These are phyloP conservation scores for Phytophthora pisi DNA, from an alignment of 352 stramenopile genomes.

Conservation along the genomic window DNA sequence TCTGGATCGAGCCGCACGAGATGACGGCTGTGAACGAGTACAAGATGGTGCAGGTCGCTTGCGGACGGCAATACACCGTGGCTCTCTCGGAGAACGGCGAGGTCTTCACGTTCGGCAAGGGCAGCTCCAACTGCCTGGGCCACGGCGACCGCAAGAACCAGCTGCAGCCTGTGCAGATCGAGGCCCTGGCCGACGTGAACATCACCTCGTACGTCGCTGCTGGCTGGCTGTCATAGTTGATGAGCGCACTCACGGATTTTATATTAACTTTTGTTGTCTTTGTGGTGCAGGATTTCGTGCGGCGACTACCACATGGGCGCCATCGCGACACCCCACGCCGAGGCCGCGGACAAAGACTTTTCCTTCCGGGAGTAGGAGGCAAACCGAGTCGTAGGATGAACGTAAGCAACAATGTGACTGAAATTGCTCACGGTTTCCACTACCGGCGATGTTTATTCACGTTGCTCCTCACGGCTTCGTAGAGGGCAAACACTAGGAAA, in stretches of 20 bases:
- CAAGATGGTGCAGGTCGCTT: constrained; percentile 81
- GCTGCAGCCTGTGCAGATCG: constrained; percentile 85
- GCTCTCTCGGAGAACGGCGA: constrained; percentile 74
- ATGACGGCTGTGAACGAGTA: constrained; percentile 82
- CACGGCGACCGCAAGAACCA: constrained; percentile 90
- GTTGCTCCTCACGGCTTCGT: not conserved
- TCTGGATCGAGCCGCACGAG: constrained; percentile 93
- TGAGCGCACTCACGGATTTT: not conserved
- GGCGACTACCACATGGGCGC: constrained; percentile 89
- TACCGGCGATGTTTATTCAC: too few species aligned
- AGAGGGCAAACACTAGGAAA: not conserved
- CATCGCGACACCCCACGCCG: constrained; percentile 72
- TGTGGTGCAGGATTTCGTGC: constrained; percentile 64
- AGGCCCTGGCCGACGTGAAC: constrained; percentile 57
- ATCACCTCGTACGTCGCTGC: constrained; percentile 63
- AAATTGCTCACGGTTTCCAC: not conserved
- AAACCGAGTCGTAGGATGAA: constrained; percentile 11
- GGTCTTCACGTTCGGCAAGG: constrained; percentile 90
- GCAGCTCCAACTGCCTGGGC: constrained; percentile 86
- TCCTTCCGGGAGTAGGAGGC: constrained; percentile 64
- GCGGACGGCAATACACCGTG: constrained; percentile 86
- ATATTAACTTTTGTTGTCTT: constrained; percentile 7
- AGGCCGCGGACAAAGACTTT: constrained; percentile 83
- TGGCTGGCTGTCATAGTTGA: not conserved
- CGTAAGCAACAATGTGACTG: constrained; percentile 24